Evolutionary conservation across 768 basidiomycete species (phyloP).

Genomic region (Sarcomyxa edulis): DNA sequence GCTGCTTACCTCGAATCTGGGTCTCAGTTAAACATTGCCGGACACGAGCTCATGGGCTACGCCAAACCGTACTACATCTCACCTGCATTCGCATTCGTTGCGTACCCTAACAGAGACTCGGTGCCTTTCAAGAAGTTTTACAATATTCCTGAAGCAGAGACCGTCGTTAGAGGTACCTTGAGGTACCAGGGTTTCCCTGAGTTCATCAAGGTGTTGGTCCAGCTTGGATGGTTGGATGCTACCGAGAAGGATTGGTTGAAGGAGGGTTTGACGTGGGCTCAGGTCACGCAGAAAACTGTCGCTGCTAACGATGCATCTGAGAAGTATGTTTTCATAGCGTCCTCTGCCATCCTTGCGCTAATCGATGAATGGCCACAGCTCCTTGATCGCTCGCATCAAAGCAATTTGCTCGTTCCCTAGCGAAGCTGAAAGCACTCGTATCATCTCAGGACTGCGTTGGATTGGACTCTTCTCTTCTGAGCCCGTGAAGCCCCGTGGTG

Average conservation of each 20-base stretch:
- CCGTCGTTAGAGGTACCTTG: slow-evolving; percentile 87
- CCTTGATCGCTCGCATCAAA: slow-evolving; percentile 70
- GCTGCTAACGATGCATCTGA: slow-evolving; percentile 67
- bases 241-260: slow-evolving; percentile 73
- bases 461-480: slow-evolving; percentile 85
- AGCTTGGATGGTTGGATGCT: slow-evolving; percentile 83
- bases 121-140: slow-evolving; percentile 89
- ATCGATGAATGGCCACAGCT: slow-evolving; percentile 36
- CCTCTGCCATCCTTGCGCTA: slow-evolving; percentile 1
- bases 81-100: slow-evolving; percentile 93
- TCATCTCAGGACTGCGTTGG: slow-evolving; percentile 89
- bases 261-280: slow-evolving; percentile 73
- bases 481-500: slow-evolving; percentile 53
- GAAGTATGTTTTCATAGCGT: slow-evolving; percentile 35
- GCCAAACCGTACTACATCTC: slow-evolving; percentile 94
- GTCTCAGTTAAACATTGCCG: slow-evolving; percentile 60
- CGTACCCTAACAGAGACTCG: slow-evolving; percentile 96
- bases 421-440: slow-evolving; percentile 63
- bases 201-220: slow-evolving; percentile 84
- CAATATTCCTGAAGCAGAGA: slow-evolving; percentile 90
- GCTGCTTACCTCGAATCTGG: slow-evolving; percentile 75
- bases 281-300: slow-evolving; percentile 72
- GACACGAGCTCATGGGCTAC: slow-evolving; percentile 81
- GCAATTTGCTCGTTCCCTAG: slow-evolving; percentile 69
- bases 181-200: slow-evolving; percentile 96